Evolutionary conservation across 2,329 filamentous ascomycete species (phyloP).

Genomic region (Septoria petroselini): DNA sequence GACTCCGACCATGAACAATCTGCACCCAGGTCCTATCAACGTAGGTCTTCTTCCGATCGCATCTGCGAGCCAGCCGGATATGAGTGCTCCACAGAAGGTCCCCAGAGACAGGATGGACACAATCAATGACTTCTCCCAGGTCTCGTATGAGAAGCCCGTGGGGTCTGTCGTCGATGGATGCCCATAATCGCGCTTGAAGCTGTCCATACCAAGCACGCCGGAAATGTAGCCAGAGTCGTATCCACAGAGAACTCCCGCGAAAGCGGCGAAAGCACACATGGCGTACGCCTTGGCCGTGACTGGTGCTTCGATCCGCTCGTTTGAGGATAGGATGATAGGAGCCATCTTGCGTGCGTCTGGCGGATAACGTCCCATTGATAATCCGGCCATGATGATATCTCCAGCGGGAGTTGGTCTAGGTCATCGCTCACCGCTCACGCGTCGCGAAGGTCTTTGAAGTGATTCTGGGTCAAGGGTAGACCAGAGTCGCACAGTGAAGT

Average conservation of each 20-base stretch:
- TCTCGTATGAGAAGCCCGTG: constrained; percentile 31
- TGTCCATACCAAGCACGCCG: constrained; percentile 51
- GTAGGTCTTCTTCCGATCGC: constrained; percentile 62
- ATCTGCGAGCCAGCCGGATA: constrained; percentile 58
- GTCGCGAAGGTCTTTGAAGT: background rate
- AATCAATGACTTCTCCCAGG: constrained; percentile 54
- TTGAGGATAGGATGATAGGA: constrained; percentile 1
- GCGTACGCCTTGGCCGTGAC: constrained; percentile 52
- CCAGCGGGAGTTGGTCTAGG: background rate
- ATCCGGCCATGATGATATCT: constrained; percentile 6
- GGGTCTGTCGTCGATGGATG: constrained; percentile 22
- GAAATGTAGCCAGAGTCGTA: constrained; percentile 58
- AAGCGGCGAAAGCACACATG: constrained; percentile 60
- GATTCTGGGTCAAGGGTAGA: background rate
- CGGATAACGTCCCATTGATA: background rate
- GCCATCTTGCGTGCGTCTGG: constrained; percentile 1
- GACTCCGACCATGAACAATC: constrained; percentile 58
- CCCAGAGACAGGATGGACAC: constrained; percentile 74
- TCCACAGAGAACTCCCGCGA: constrained; percentile 60
- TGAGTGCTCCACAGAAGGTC: constrained; percentile 70
- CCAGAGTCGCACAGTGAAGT: constrained; percentile 1
- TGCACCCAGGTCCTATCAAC: constrained; percentile 57
- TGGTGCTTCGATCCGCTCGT: constrained; percentile 37
- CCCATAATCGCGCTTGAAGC: constrained; percentile 44
- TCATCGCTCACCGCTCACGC: background rate